phyloP scores from a whole-genome alignment of 2,329 filamentous ascomycete genomes.

The Aspergillus aculeatinus region DNA sequence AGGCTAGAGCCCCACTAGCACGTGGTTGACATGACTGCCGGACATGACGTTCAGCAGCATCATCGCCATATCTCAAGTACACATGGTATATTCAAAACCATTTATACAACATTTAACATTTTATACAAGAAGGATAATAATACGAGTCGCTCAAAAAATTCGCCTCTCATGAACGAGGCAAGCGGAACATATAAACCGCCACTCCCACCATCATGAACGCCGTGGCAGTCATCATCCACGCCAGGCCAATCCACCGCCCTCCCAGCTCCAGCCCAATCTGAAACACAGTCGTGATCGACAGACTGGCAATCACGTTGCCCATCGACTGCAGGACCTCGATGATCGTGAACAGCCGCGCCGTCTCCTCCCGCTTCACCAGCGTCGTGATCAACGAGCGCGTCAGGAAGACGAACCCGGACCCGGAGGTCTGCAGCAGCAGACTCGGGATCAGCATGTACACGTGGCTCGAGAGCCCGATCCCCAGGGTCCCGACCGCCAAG shows the following conservation, averaged over 20 bases:
- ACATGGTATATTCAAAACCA: neutral
- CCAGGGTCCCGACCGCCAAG: constrained; percentile 46
- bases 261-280: constrained; percentile 49
- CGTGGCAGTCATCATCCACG: constrained; percentile 44
- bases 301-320: constrained; percentile 49
- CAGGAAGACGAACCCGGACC: constrained; percentile 49
- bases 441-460: constrained; percentile 45
- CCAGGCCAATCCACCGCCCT: constrained; percentile 49
- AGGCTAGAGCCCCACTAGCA: neutral
- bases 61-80: neutral
- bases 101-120: too few species aligned
- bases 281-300: constrained; percentile 48
- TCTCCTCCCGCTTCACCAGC: constrained; percentile 49
- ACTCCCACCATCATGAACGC: constrained; percentile 34
- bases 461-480: constrained; percentile 48
- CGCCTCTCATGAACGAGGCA: constrained; percentile 19
- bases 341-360: constrained; percentile 51
- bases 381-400: constrained; percentile 50
- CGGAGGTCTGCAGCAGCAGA: constrained; percentile 49
- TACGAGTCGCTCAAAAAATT: neutral
- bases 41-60: neutral
- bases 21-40: neutral
- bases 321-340: constrained; percentile 51
- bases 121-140: neutral
- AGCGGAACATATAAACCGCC: constrained; percentile 29